These are phyloP conservation scores for Albophoma yamanashiensis DNA, from an alignment of 2,329 filamentous ascomycete species.

Conservation along the genomic window DNA sequence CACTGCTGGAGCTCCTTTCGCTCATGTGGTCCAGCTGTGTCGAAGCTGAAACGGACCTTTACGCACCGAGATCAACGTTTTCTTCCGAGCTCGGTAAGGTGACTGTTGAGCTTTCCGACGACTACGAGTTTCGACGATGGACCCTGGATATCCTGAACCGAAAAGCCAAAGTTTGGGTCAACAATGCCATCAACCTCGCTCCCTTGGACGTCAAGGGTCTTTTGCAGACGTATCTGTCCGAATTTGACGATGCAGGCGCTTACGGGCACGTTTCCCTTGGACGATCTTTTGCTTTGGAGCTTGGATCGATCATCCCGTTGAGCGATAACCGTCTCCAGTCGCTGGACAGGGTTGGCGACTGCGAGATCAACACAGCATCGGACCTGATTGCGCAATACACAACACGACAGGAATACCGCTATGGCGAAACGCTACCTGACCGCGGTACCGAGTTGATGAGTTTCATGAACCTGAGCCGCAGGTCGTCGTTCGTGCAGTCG, in stretches of 20 bases:
- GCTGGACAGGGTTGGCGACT: conserved; percentile 63
- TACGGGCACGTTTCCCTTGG: conserved; percentile 90
- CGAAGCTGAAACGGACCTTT: conserved; percentile 89
- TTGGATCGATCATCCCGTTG: conserved; percentile 76
- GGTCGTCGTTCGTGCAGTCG: conserved; percentile 40
- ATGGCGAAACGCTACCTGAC: conserved; percentile 64
- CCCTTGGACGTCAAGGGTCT: conserved; percentile 91
- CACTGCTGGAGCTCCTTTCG: conserved; percentile 80
- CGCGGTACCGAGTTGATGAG: conserved; percentile 56
- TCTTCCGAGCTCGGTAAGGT: conserved; percentile 68
- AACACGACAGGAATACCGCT: conserved; percentile 89
- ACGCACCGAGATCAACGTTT: conserved; percentile 76
- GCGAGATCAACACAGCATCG: conserved; percentile 79
- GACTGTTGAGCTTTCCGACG: conserved; percentile 83
- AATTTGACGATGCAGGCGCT: conserved; percentile 81
- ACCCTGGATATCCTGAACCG: conserved; percentile 72
- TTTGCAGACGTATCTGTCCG: conserved; percentile 90
- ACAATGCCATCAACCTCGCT: conserved; percentile 68
- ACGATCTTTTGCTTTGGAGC: conserved; percentile 85
- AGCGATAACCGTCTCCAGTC: conserved; percentile 80
- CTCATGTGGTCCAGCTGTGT: conserved; percentile 94
- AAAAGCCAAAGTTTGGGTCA: conserved; percentile 72
- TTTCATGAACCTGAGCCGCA: conserved; percentile 44
- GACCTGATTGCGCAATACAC: conserved; percentile 97
- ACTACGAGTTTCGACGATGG: conserved; percentile 69